Base-by-base conservation (phyloP, 2,329 filamentous ascomycete species). In the Bipolaris cookei region DNA sequence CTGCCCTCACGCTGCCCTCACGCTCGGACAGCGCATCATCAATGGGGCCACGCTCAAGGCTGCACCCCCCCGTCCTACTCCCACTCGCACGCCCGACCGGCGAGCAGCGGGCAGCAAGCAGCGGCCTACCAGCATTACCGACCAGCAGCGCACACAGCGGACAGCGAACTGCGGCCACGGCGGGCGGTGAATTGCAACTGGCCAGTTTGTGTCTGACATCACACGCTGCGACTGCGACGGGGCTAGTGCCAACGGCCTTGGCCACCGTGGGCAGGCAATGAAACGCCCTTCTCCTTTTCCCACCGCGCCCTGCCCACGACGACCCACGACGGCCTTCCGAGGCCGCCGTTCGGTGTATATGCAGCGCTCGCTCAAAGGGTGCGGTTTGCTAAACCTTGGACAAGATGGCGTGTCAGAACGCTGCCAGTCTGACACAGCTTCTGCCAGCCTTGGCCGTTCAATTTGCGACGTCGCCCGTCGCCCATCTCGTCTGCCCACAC, bases 201-300 rank as follows among this genome's bases (percentile, higher is more conserved):
- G 62, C 62, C 52, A 64, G 58, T 69, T 28, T 28, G 25, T 8
- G 25, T 28, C 70, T 75, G 71, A 74, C 72, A 75, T 75, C 72
- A 74, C 66, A 38, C 44, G 34, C 42, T 20, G 48, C 11, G 25
- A 57, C 50, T 59, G 54, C 49, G 51, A 56, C 46, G 48, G 51
- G 28, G 54, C 59, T 72, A 73, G 70, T 69, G 68, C 52, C 64
- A 72, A 73, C 68, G 63, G 67, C 61, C 62, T 53, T 58, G 47
- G 61, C 25, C 25, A 28, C 25, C 25, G 25, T 28, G 25, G 25
- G 8, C 25, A 28, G 25, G 59, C 54, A 66, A 64, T 70, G 64
- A 68, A 73, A 72, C 67, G 53, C 67, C 70, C 67, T 58, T 53
- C 68, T 69, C 70, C 69, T 72, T 68, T 72, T 59, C 51, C 18